Evolutionary conservation across 257 asterid genomes (phyloP).

Genomic region (Henckelia pumila): DNA sequence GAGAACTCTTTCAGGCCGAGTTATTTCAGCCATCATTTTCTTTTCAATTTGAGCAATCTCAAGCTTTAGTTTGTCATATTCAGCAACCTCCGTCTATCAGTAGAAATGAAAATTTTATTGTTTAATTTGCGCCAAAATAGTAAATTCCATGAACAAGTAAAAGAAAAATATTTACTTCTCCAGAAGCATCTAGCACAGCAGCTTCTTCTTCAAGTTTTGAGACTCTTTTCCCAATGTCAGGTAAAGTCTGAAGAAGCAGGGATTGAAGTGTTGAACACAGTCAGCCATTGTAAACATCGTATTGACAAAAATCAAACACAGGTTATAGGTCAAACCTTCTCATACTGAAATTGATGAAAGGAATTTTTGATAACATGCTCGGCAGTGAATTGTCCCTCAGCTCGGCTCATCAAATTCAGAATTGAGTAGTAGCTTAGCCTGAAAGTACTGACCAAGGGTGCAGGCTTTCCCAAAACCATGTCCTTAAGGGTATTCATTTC

Average conservation of each 20-base stretch:
- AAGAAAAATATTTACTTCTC: constrained; percentile 56
- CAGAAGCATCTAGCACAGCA: constrained; percentile 83
- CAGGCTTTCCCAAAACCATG: constrained; percentile 98
- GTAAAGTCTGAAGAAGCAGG: constrained; percentile 65
- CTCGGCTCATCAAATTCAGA: constrained; percentile 92
- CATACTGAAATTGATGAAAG: constrained; percentile 95
- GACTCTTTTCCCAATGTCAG: constrained; percentile 80
- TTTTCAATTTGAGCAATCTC: constrained; percentile 76
- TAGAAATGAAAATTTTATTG: constrained; percentile 22
- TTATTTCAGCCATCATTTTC: constrained; percentile 87
- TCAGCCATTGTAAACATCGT: constrained; percentile 25
- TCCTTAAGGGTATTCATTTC: constrained; percentile 93
- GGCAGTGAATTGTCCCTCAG: constrained; percentile 97
- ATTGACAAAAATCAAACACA: constrained; percentile 14
- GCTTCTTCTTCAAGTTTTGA: constrained; percentile 89
- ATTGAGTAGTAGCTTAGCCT: constrained; percentile 94
- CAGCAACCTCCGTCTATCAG: constrained; percentile 80
- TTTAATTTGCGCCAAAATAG: constrained; percentile 12
- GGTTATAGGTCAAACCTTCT: constrained; percentile 60
- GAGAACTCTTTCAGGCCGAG: constrained; percentile 82
- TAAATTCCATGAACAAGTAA: constrained; percentile 21
- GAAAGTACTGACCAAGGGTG: constrained; percentile 96
- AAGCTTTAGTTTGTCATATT: constrained; percentile 77
- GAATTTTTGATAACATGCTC: constrained; percentile 94
- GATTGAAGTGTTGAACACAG: constrained; percentile 17